These are phyloP conservation scores for Trichoderma citrinoviride DNA, from an alignment of 2,329 filamentous ascomycete genomes.

Conservation along the genomic window DNA sequence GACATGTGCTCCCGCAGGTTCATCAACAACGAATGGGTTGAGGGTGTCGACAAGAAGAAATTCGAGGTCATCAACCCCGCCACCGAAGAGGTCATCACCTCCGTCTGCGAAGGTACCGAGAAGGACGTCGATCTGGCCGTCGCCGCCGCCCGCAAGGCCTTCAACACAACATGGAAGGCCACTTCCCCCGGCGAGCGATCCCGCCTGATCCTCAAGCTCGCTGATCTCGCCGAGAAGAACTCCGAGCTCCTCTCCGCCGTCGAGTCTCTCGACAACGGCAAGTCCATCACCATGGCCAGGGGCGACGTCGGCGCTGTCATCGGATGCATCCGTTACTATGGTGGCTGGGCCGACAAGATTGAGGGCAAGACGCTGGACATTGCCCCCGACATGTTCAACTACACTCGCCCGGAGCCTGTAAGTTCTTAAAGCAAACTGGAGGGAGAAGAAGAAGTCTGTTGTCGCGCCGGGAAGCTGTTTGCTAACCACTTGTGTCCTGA, in stretches of 20 bases:
- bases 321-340: slow-evolving; percentile 70
- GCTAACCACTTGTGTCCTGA: background rate
- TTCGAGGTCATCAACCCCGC: slow-evolving; percentile 91
- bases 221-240: slow-evolving; percentile 78
- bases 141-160: slow-evolving; percentile 78
- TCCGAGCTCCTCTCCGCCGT: slow-evolving; percentile 72
- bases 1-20: slow-evolving; percentile 42
- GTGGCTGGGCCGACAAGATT: slow-evolving; percentile 90
- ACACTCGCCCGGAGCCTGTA: slow-evolving; percentile 72
- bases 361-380: slow-evolving; percentile 84
- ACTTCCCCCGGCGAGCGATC: slow-evolving; percentile 70
- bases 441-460: too few species aligned
- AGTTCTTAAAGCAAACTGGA: slow-evolving; percentile 32
- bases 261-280: slow-evolving; percentile 86
- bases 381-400: slow-evolving; percentile 74
- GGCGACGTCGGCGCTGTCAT: slow-evolving; percentile 68
- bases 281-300: slow-evolving; percentile 72
- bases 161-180: slow-evolving; percentile 68
- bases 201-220: slow-evolving; percentile 69
- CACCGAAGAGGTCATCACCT: slow-evolving; percentile 80
- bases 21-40: slow-evolving; percentile 90
- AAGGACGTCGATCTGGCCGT: slow-evolving; percentile 83
- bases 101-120: slow-evolving; percentile 80
- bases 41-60: slow-evolving; percentile 76
- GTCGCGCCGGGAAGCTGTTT: background rate